Conservation (phyloP, 495 filamentous ascomycete species). For the Penicillium mononematosum region DNA sequence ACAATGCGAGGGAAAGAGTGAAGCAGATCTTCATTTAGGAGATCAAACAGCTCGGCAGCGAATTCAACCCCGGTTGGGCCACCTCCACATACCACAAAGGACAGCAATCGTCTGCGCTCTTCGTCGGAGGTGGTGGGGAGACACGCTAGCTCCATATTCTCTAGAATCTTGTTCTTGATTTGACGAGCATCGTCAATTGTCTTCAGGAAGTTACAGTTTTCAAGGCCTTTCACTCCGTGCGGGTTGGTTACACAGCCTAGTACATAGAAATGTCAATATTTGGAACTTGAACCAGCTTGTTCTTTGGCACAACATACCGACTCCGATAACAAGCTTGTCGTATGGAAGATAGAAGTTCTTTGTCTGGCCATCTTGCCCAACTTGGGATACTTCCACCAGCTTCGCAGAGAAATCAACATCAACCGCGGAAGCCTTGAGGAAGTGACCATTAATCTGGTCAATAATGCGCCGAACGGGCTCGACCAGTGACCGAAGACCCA, state of each 20-base stretch:
- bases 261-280: constrained; percentile 9
- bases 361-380: constrained; percentile 65
- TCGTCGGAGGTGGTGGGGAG: constrained; percentile 88
- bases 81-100: constrained; percentile 92
- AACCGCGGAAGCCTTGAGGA: constrained; percentile 79
- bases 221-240: constrained; percentile 92
- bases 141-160: constrained; percentile 90
- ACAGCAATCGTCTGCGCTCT: constrained; percentile 81
- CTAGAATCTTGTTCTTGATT: constrained; percentile 87
- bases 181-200: constrained; percentile 84
- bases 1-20: constrained; percentile 82
- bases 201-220: constrained; percentile 93
- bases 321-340: constrained; percentile 94
- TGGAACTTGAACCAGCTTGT: background rate
- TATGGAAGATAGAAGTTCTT: constrained; percentile 92
- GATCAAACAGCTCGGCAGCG: constrained; percentile 91
- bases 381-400: constrained; percentile 80
- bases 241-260: constrained; percentile 84
- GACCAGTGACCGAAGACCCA: constrained; percentile 85
- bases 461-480: constrained; percentile 91
- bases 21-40: constrained; percentile 92
- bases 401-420: constrained; percentile 90
- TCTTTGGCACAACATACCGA: constrained; percentile 53
- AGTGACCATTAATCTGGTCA: constrained; percentile 76
- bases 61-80: constrained; percentile 98